phyloP scores from a whole-genome alignment of 1,284 basidiomycete species.

The Xerocomus nothofagi region DNA sequence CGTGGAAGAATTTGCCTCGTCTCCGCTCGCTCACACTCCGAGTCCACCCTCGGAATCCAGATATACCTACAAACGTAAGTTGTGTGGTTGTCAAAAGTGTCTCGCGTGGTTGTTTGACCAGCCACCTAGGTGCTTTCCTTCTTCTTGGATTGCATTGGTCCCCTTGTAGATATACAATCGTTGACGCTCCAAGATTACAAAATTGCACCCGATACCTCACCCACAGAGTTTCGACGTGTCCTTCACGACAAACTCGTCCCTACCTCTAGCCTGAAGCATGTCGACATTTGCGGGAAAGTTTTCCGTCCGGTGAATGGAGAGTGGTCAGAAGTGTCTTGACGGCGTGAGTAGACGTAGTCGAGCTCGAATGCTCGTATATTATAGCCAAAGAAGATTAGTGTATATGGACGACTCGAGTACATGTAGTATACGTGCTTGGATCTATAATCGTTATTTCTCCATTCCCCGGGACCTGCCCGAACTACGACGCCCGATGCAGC shows the following conservation, averaged over 20 bases:
- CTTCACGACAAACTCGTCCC: neutral
- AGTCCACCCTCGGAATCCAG: fast-evolving
- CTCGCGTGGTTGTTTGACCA: slow-evolving; percentile 2
- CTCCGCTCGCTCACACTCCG: slow-evolving; percentile 12
- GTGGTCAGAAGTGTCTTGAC: neutral
- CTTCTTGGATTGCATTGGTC: neutral
- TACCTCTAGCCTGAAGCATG: neutral
- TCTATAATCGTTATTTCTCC: too few relatives aligned
- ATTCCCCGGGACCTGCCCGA: neutral
- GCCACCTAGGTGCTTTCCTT: neutral
- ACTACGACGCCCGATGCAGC: slow-evolving; percentile 20
- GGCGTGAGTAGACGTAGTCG: too few relatives aligned
- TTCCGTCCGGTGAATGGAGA: slow-evolving; percentile 1
- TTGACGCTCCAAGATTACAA: neutral
- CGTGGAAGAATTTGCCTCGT: slow-evolving; percentile 2
- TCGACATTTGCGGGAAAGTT: neutral
- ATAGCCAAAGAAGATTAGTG: too few relatives aligned
- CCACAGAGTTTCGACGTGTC: neutral
- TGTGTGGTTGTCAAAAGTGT: too few relatives aligned
- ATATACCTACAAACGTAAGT: slow-evolving; percentile 1
- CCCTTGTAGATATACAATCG: neutral
- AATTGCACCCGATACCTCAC: neutral
- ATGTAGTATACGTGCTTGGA: too few relatives aligned
- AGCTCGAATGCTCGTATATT: too few relatives aligned
- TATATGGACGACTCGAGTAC: too few relatives aligned